These are phyloP conservation scores for Salix brachista DNA, from an alignment of 345 rosid species.

Conservation along the genomic window DNA sequence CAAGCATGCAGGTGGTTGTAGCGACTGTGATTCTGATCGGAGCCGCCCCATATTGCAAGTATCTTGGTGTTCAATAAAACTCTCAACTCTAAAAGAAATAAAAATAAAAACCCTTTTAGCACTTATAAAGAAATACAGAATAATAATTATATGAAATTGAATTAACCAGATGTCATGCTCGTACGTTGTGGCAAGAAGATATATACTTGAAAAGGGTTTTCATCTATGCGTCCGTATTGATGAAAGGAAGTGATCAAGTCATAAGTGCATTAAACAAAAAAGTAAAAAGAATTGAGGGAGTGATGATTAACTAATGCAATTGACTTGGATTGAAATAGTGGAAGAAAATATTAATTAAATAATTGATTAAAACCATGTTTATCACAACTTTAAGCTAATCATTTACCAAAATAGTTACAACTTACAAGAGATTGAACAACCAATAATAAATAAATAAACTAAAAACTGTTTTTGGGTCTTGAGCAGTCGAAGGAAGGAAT, in stretches of 20 bases:
- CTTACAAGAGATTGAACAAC: not conserved
- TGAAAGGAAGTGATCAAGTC: conserved; percentile 14
- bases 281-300: not conserved
- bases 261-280: not conserved
- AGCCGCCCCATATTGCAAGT: conserved; percentile 61
- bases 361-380: not conserved
- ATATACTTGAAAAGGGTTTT: conserved; percentile 4
- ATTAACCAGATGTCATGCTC: not conserved
- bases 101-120: not conserved
- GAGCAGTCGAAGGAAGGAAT: not conserved
- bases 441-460: not conserved
- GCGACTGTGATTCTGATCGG: conserved; percentile 36
- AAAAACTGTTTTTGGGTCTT: conserved; percentile 9
- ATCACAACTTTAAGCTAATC: conserved; percentile 12
- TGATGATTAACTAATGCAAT: conserved; percentile 13
- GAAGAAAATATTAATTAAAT: conserved; percentile 12
- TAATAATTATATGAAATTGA: not conserved
- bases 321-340: conserved; percentile 18
- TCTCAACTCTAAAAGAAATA: conserved; percentile 62
- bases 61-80: conserved; percentile 97
- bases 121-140: not conserved
- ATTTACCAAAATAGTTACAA: not conserved
- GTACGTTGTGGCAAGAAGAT: conserved; percentile 1
- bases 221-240: conserved; percentile 19
- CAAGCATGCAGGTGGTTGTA: conserved; percentile 44